Evolutionary conservation across 2,329 filamentous ascomycete species (phyloP), one percentile per base, ranked within the genome.

Genomic region (Nemania abortiva): DNA sequence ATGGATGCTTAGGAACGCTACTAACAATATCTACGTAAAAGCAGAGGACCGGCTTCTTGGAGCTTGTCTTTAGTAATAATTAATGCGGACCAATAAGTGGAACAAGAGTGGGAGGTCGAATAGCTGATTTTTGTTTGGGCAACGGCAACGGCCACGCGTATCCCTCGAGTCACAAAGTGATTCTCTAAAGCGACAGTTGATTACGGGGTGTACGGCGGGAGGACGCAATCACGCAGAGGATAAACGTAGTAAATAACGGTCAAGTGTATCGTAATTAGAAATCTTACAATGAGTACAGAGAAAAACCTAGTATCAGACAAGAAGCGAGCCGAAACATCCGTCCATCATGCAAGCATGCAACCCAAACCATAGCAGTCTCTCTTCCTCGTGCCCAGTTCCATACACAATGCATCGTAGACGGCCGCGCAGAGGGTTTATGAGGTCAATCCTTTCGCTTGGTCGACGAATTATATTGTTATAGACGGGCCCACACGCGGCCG

Each of bases 271-370:
- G 20, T 39, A 45, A 65, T 68, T 69, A 66, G 22, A 37, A 66
- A 66, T 58, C 66, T 29, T 63, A 63, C 49, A 69, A 60, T 63
- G 39, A 29, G 49, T 66, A 66, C 63, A 66, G 54, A 66, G 63
- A 63, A 69, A 63, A 62, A 45, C 34, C 4, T 62, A 62, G 52
- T 69, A 66, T 60, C 27, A 54, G 56, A 50, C 62, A 69, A 63
- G 62, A 68, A 60, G 57, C 52, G 53, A 49, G 24, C 39, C 53
- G 47, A 62, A 69, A 22, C 39, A 60, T 54, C 63, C 58, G 39
- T 63, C 54, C 37, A 57, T 55, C 53, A 66, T 63, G 58, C 63
- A 62, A 65, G 53, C 58, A 63, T 63, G 34, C 54, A 54, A 49
- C n/a, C 54, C 47, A 58, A 52, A 52, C 53, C 62, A 58, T 42